A percentile compares a stretch with the other conserved stretches of the same genome.
Evolutionary conservation across 1,284 basidiomycete species (phyloP).

Genomic region (Fomitopsis palustris): DNA sequence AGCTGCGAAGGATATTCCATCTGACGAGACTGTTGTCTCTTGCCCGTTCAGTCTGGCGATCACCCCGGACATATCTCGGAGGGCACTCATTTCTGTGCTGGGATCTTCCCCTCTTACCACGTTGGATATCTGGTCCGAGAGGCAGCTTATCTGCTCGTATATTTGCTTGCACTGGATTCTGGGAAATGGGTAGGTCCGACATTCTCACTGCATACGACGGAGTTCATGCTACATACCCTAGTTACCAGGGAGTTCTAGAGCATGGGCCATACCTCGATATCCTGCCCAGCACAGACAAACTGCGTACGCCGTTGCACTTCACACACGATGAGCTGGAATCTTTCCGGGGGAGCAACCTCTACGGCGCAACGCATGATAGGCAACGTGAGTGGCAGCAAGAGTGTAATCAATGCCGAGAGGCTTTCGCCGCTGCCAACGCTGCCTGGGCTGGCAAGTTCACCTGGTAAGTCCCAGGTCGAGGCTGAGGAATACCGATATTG

Average conservation of each 20-base stretch:
- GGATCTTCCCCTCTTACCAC: constrained; percentile 16
- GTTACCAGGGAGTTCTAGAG: constrained; percentile 27
- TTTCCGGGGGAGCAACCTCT: constrained; percentile 75
- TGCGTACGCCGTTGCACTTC: constrained; percentile 81
- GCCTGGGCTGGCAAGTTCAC: constrained; percentile 53
- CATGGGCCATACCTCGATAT: constrained; percentile 66
- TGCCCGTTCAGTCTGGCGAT: constrained; percentile 76
- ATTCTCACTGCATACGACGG: not conserved
- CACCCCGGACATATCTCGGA: constrained; percentile 49
- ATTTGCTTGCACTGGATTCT: constrained; percentile 70
- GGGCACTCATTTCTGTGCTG: constrained; percentile 42
- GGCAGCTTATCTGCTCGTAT: constrained; percentile 72
- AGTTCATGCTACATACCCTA: not conserved
- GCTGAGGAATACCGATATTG: too few species aligned
- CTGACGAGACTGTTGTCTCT: constrained; percentile 59
- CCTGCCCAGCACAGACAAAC: constrained; percentile 53
- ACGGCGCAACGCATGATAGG: constrained; percentile 68
- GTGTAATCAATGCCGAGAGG: constrained; percentile 47
- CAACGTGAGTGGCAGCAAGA: constrained; percentile 56
- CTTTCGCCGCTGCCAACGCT: constrained; percentile 35
- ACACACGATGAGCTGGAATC: constrained; percentile 55
- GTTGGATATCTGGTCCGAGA: constrained; percentile 53
- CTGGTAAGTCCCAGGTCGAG: constrained; percentile 70
- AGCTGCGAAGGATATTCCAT: constrained; percentile 43
- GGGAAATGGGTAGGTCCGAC: constrained; percentile 19